phyloP scores from a whole-genome alignment of 306 rosid species.

The Casuarina glauca region DNA sequence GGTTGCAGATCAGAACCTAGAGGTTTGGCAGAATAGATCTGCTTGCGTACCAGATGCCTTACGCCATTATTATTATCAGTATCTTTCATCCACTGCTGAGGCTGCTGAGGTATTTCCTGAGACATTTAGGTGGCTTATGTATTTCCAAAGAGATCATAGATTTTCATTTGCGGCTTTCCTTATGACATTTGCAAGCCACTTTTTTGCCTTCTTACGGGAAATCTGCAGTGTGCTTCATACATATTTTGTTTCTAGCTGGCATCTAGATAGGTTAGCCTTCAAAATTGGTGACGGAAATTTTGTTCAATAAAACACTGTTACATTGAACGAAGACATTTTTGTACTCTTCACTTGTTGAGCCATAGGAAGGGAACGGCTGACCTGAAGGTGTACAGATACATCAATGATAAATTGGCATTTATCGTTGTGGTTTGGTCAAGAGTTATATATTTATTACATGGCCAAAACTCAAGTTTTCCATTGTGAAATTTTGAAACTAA shows the following conservation, averaged over 20 bases:
- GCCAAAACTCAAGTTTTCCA: too few species aligned
- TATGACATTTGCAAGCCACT: not conserved
- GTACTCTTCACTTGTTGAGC: not conserved
- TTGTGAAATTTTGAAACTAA: too few species aligned
- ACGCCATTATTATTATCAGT: conserved; percentile 93
- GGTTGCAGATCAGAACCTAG: conserved; percentile 89
- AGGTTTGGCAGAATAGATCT: conserved; percentile 77
- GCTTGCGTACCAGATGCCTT: conserved; percentile 95
- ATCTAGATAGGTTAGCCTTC: not conserved
- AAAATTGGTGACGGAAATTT: not conserved
- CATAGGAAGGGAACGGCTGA: not conserved
- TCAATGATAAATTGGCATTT: not conserved
- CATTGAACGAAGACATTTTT: not conserved
- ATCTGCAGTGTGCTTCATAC: not conserved
- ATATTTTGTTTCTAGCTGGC: not conserved
- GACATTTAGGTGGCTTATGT: conserved; percentile 19
- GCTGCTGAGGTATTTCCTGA: conserved; percentile 83
- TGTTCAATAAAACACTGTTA: not conserved
- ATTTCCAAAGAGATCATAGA: conserved; percentile 1
- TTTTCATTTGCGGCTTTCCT: too few species aligned
- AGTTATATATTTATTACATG: too few species aligned
- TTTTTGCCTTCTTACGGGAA: not conserved
- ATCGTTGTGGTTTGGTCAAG: not conserved
- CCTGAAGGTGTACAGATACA: not conserved
- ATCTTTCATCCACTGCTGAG: conserved; percentile 88